These are phyloP conservation scores for Sclerotinia borealis DNA, from an alignment of 2,329 filamentous ascomycete species.

Conservation along the genomic window DNA sequence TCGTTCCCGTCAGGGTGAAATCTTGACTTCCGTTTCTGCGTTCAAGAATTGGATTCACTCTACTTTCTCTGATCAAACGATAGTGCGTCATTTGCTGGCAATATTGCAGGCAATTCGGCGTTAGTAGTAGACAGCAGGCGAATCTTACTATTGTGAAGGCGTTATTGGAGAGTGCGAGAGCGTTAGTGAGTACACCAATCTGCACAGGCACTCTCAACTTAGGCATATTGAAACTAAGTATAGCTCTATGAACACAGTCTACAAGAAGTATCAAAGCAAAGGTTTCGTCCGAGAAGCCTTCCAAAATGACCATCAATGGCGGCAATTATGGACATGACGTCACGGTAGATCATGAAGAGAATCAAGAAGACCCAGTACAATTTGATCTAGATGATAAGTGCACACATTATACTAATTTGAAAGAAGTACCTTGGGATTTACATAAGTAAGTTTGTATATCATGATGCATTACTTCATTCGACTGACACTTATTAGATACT, in stretches of 20 bases:
- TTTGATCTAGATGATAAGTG: slow-evolving; percentile 53
- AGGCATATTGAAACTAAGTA: neutral
- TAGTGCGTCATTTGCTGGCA: neutral
- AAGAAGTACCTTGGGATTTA: slow-evolving; percentile 74
- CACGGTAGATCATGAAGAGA: neutral
- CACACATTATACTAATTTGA: slow-evolving; percentile 65
- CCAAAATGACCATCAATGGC: neutral
- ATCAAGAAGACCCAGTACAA: neutral
- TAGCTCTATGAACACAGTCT: neutral
- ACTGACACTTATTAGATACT: slow-evolving; percentile 58
- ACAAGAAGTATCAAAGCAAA: neutral
- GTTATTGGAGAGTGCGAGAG: neutral
- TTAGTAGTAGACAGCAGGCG: neutral
- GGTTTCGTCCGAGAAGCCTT: neutral
- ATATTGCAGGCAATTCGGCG: neutral
- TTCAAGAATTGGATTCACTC: neutral
- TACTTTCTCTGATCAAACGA: neutral
- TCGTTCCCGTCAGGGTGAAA: neutral
- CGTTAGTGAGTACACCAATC: neutral
- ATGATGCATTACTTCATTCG: neutral
- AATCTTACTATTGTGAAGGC: neutral
- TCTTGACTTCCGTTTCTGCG: neutral
- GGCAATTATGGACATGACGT: neutral
- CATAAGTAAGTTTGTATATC: slow-evolving; percentile 58
- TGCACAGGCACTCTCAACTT: neutral